These are phyloP conservation scores for Guadua angustifolia DNA, from an alignment of 176 grass and related monocot species.

Conservation along the genomic window DNA sequence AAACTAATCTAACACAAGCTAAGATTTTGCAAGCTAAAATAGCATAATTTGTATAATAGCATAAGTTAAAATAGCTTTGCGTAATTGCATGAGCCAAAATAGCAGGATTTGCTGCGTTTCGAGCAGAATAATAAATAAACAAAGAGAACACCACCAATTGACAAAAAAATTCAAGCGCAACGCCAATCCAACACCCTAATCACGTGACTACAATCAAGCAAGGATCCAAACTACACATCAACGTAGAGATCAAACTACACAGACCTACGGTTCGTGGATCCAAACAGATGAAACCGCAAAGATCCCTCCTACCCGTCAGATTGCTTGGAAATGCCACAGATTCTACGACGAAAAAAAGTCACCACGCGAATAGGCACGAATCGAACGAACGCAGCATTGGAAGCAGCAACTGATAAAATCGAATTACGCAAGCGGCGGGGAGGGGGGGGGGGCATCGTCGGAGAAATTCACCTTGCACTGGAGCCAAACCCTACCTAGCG, in stretches of 20 bases:
- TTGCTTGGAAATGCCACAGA: not conserved
- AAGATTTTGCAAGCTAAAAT: no score
- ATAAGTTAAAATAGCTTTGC: not conserved
- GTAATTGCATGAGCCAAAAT: no score
- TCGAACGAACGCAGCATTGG: not conserved
- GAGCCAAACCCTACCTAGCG: constrained; percentile 35
- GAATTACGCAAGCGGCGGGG: not conserved
- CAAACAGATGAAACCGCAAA: no score
- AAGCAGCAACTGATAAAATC: not conserved
- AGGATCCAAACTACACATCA: not conserved
- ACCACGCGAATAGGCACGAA: not conserved
- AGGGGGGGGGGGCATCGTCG: not conserved
- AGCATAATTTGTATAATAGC: not conserved
- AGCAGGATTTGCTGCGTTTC: not conserved
- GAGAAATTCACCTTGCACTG: constrained; percentile 7
- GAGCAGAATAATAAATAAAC: not conserved
- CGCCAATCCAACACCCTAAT: not conserved
- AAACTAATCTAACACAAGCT: no score
- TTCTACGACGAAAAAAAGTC: not conserved
- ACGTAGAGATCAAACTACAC: not conserved
- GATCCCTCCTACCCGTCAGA: no score
- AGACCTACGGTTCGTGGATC: not conserved
- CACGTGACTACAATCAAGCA: not conserved
- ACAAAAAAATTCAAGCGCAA: not conserved
- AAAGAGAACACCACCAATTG: not conserved